A percentile compares a stretch with the other conserved stretches of the same genome.
phyloP scores from a whole-genome alignment of 352 stramenopile species.

The Phytophthora citricola region DNA sequence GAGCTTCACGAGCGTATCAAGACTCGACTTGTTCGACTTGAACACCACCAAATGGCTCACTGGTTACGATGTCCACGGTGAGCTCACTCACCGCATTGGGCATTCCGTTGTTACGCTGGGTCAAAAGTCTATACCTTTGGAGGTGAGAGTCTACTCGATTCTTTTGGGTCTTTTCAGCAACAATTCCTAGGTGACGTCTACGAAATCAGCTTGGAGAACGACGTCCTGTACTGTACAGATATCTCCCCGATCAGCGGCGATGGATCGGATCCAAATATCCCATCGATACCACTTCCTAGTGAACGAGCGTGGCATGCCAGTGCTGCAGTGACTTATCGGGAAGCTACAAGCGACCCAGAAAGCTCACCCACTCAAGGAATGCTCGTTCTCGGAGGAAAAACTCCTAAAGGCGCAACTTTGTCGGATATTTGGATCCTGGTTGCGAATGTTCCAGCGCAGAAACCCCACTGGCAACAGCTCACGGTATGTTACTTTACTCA shows the following conservation, averaged over 20 bases:
- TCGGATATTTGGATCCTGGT: slow-evolving; percentile 58
- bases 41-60: slow-evolving; percentile 51
- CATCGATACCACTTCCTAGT: slow-evolving; percentile 8
- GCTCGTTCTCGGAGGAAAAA: slow-evolving; percentile 59
- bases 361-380: slow-evolving; percentile 34
- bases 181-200: slow-evolving; percentile 46
- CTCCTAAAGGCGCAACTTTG: slow-evolving; percentile 39
- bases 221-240: slow-evolving; percentile 47
- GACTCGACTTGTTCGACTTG: slow-evolving; percentile 73
- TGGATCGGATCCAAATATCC: slow-evolving; percentile 19
- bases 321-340: slow-evolving; percentile 26
- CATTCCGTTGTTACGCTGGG: slow-evolving; percentile 53
- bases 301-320: slow-evolving; percentile 59
- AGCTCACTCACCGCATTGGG: slow-evolving; percentile 59
- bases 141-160: slow-evolving; percentile 42
- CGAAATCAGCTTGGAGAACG: slow-evolving; percentile 49
- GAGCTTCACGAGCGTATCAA: slow-evolving; percentile 31
- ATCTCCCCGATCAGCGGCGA: slow-evolving; percentile 31
- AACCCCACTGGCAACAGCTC: slow-evolving; percentile 46
- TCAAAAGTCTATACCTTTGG: slow-evolving; percentile 60
- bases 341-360: slow-evolving; percentile 20
- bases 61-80: slow-evolving; percentile 65
- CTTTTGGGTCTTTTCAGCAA: slow-evolving; percentile 1
- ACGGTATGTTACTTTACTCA: slow-evolving; percentile 30
- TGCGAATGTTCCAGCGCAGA: slow-evolving; percentile 26